Conservation (phyloP, 2,329 filamentous ascomycete genomes). For the Pseudophaeomoniella oleicola region DNA sequence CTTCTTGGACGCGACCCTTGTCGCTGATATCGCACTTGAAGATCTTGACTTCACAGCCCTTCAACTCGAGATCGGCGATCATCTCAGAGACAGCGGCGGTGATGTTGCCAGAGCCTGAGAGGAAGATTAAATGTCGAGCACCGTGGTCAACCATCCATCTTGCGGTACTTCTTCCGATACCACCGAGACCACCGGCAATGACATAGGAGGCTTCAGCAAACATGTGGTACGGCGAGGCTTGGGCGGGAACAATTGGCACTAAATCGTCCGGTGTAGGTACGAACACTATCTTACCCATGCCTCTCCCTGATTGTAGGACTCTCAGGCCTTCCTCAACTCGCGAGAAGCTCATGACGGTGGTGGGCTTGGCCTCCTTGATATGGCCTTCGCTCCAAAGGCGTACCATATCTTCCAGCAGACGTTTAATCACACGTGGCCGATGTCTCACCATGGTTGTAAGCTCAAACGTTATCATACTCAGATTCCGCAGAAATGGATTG, state of each 20-base stretch:
- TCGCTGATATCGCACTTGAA: constrained; percentile 20
- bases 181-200: constrained; percentile 42
- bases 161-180: constrained; percentile 40
- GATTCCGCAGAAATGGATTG: constrained; percentile 28
- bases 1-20: constrained; percentile 15
- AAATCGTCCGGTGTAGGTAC: constrained; percentile 6
- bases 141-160: constrained; percentile 36
- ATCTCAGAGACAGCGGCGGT: not conserved
- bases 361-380: not conserved
- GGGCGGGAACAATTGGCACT: constrained; percentile 4
- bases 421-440: constrained; percentile 5
- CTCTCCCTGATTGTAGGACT: not conserved
- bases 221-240: constrained; percentile 1
- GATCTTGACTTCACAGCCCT: constrained; percentile 10
- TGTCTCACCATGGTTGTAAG: constrained; percentile 7
- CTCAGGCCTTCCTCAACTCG: not conserved
- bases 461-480: constrained; percentile 30
- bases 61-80: constrained; percentile 4
- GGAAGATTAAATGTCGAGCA: constrained; percentile 35
- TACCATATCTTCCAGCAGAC: constrained; percentile 7
- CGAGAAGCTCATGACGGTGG: not conserved
- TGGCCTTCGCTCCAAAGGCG: constrained; percentile 8
- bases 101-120: constrained; percentile 29
- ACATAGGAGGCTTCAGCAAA: constrained; percentile 33
- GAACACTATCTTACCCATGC: not conserved